Conservation (phyloP, 345 rosid genomes). For the Acer campestre region DNA sequence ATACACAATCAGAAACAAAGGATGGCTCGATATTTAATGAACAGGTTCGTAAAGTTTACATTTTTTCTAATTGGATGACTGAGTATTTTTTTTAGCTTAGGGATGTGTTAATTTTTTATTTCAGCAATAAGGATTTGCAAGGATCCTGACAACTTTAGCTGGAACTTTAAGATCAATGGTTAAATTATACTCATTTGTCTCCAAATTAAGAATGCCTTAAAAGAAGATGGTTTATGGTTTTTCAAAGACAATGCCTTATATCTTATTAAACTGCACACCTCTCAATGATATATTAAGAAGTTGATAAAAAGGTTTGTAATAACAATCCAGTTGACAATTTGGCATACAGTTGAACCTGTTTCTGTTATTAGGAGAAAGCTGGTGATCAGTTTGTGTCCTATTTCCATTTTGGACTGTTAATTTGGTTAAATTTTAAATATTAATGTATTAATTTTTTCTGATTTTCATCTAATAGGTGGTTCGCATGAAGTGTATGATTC, state of each 20-base stretch:
- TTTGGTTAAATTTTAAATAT: not conserved
- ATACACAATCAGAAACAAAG: conserved; percentile 42
- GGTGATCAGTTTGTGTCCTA: not conserved
- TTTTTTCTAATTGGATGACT: not conserved
- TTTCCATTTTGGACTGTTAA: not conserved
- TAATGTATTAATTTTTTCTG: not conserved
- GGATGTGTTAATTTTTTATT: not conserved
- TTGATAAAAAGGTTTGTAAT: not conserved
- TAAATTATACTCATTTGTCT: not conserved
- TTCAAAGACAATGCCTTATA: not conserved
- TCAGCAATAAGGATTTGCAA: not conserved
- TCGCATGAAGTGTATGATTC: not conserved
- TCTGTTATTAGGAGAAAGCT: not conserved
- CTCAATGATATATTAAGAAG: not conserved
- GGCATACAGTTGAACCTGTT: not conserved
- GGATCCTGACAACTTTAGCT: not conserved
- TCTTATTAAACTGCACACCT: not conserved
- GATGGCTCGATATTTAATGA: conserved; percentile 38
- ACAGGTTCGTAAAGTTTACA: conserved; percentile 47
- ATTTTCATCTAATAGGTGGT: not conserved
- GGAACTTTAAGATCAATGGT: not conserved
- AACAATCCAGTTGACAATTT: not conserved
- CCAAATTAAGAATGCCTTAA: not conserved
- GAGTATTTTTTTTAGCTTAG: not conserved
- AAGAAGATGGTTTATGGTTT: no score